Evolutionary conservation across 2,329 filamentous ascomycete genomes (phyloP).

Genomic region (Ramularia endophylla): DNA sequence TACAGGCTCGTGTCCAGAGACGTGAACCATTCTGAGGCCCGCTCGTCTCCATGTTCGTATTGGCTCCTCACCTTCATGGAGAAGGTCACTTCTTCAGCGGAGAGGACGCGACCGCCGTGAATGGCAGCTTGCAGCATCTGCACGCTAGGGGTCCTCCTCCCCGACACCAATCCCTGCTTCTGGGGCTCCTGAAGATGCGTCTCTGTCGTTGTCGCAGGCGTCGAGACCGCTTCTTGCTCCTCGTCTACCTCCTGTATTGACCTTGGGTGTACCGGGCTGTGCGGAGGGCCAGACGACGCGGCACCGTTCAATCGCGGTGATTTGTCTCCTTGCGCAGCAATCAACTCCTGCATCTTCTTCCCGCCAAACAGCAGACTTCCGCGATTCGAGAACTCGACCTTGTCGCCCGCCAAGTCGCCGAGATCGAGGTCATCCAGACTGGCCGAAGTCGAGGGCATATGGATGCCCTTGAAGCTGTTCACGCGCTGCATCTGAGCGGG

Average conservation of each 20-base stretch:
- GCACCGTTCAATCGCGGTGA: slow-evolving; percentile 5
- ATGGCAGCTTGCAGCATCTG: slow-evolving; percentile 33
- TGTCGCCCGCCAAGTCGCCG: slow-evolving; percentile 45
- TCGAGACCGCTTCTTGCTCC: slow-evolving; percentile 1
- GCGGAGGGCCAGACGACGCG: slow-evolving; percentile 4
- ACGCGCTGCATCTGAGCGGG: slow-evolving; percentile 13
- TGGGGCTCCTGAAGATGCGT: slow-evolving; percentile 4
- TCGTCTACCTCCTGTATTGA: neutral
- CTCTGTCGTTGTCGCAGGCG: neutral
- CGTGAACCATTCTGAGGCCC: slow-evolving; percentile 40
- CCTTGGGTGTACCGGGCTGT: neutral
- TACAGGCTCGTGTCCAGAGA: neutral
- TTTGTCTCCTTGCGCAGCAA: slow-evolving; percentile 21
- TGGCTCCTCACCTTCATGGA: slow-evolving; percentile 58
- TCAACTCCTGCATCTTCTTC: slow-evolving; percentile 39
- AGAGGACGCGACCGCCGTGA: slow-evolving; percentile 45
- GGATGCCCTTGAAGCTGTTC: slow-evolving; percentile 43
- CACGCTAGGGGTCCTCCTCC: slow-evolving; percentile 30
- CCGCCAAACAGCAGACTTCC: slow-evolving; percentile 55
- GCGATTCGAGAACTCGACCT: slow-evolving; percentile 54
- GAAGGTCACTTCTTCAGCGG: slow-evolving; percentile 58
- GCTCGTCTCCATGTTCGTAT: slow-evolving; percentile 58
- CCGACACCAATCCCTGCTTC: slow-evolving; percentile 20
- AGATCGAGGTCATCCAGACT: slow-evolving; percentile 46
- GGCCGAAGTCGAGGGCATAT: slow-evolving; percentile 49